These are phyloP conservation scores for Ascochyta pisi DNA, from an alignment of 2,329 filamentous ascomycete genomes.

Conservation along the genomic window DNA sequence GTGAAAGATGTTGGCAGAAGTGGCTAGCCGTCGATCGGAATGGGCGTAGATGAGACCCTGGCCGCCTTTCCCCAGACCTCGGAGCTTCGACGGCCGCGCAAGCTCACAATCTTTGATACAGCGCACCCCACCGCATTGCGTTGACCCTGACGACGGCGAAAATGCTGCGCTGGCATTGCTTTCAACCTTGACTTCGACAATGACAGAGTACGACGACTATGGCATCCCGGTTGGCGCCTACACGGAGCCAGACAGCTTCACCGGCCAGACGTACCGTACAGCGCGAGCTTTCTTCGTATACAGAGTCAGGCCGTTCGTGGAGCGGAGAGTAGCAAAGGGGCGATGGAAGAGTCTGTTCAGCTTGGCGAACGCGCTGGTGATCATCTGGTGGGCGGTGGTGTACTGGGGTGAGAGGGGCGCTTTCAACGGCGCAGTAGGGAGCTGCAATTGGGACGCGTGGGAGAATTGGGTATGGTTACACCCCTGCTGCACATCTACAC, in stretches of 20 bases:
- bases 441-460: constrained; percentile 86
- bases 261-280: constrained; percentile 38
- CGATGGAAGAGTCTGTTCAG: constrained; percentile 33
- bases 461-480: constrained; percentile 78
- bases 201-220: constrained; percentile 51
- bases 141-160: constrained; percentile 21
- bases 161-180: constrained; percentile 38
- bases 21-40: constrained; percentile 11
- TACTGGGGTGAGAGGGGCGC: constrained; percentile 85
- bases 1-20: constrained; percentile 5
- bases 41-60: constrained; percentile 18
- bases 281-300: constrained; percentile 42
- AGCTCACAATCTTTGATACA: constrained; percentile 12
- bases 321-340: constrained; percentile 19
- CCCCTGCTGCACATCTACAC: not conserved
- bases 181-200: constrained; percentile 26
- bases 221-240: constrained; percentile 48
- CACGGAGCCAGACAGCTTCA: constrained; percentile 45
- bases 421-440: constrained; percentile 73
- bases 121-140: constrained; percentile 15
- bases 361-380: constrained; percentile 61
- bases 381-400: constrained; percentile 77
- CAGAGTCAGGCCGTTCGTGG: constrained; percentile 33
- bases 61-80: constrained; percentile 22
- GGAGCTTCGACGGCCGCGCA: constrained; percentile 28